A percentile compares a stretch with the other conserved stretches of the same genome.
phyloP scores from a whole-genome alignment of 2,329 filamentous ascomycete species.

The Incumbomyces lentus region DNA sequence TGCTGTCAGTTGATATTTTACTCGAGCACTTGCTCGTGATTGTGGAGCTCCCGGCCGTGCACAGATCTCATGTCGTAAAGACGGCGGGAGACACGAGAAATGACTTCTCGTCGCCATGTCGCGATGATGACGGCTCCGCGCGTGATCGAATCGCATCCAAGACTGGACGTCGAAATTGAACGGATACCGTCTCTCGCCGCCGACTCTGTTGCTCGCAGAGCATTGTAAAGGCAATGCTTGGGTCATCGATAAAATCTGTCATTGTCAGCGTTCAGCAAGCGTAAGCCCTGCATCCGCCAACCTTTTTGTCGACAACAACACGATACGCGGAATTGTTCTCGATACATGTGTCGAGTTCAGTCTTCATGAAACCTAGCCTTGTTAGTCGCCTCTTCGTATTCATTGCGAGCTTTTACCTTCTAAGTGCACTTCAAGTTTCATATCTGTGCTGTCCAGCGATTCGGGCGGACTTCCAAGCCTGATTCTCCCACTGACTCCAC shows the following conservation, averaged over 20 bases:
- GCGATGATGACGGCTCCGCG: conserved; percentile 19
- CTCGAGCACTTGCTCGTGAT: background rate
- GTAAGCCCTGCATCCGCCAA: background rate
- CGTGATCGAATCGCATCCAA: conserved; percentile 19
- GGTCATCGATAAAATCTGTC: conserved; percentile 3
- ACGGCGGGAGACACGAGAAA: background rate
- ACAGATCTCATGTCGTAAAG: conserved; percentile 1
- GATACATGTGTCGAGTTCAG: background rate
- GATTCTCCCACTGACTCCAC: background rate
- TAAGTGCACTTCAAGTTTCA: background rate
- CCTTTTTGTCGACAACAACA: conserved; percentile 1
- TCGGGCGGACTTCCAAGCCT: background rate
- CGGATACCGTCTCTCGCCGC: background rate
- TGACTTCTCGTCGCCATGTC: conserved; percentile 13
- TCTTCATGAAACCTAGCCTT: background rate
- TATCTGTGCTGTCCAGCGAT: background rate
- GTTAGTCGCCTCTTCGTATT: background rate
- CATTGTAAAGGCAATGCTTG: conserved; percentile 2
- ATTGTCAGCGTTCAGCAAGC: background rate
- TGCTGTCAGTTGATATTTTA: conserved; percentile 1
- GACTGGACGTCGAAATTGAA: conserved; percentile 7
- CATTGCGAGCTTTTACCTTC: background rate
- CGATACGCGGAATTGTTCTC: background rate
- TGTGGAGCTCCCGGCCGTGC: background rate
- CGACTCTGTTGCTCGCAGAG: background rate